Percentiles rank a stretch among this genome's conserved stretches.
These are phyloP conservation scores for Saitozyma sp. DNA, from an alignment of 768 basidiomycete genomes.

Conservation along the genomic window DNA sequence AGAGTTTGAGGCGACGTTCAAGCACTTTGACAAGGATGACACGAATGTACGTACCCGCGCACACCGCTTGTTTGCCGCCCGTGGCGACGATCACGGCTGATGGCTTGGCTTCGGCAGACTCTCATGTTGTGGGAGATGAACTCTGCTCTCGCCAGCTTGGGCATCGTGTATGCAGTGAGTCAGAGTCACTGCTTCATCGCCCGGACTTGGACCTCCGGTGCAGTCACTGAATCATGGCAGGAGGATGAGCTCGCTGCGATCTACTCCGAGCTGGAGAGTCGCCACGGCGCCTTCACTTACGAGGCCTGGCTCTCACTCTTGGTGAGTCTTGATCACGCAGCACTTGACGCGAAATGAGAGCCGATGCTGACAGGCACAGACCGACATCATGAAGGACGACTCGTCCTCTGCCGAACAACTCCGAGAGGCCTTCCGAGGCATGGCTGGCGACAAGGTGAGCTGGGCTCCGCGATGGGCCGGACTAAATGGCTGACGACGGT, in stretches of 20 bases:
- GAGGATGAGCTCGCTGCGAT: constrained; percentile 85
- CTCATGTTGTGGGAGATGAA: constrained; percentile 80
- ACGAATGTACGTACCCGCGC: constrained; percentile 59
- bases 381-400: constrained; percentile 86
- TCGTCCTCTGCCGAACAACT: constrained; percentile 90
- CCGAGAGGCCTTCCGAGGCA: constrained; percentile 86
- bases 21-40: constrained; percentile 93
- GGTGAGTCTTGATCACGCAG: constrained; percentile 56
- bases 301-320: constrained; percentile 93
- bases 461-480: neutral
- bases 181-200: too few relatives aligned
- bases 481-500: constrained; percentile 13
- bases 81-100: too few relatives aligned
- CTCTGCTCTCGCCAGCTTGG: constrained; percentile 87
- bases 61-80: too few relatives aligned
- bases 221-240: constrained; percentile 51
- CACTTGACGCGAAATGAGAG: neutral
- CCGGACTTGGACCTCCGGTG: neutral
- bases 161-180: constrained; percentile 82
- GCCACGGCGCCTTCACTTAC: constrained; percentile 85
- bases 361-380: constrained; percentile 57
- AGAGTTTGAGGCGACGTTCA: constrained; percentile 87
- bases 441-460: constrained; percentile 80
- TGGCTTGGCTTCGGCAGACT: constrained; percentile 53
- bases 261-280: constrained; percentile 72